Base-by-base conservation (phyloP, 2,329 filamentous ascomycete species). In the Aspergillus tubingensis region DNA sequence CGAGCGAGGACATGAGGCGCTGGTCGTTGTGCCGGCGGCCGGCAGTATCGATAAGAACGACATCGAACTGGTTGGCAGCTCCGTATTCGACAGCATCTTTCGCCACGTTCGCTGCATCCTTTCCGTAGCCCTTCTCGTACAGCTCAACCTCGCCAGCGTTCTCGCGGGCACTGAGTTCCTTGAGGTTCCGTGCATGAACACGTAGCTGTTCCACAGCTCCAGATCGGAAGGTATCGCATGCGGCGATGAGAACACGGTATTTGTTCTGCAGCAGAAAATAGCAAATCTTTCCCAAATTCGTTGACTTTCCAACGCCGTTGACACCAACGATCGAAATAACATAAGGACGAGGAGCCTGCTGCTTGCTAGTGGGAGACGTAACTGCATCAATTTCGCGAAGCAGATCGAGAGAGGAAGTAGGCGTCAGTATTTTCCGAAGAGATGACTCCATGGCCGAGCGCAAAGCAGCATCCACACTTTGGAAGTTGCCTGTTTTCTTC, bases 261-360 rank as follows among this genome's bases (percentile, higher is more conserved):
- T 96, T 93, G 82, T 99, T 99, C 77, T 99, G 94, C 32, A 99
- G 83, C 39, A 99, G 83, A 81, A 99, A 99, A 80, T 95, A 99
- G 77, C 93, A 96, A 67, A 99, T 96, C 78, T 99, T 99, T 76
- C 91, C 94, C 39, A 99, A 83, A 74, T 97, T 98, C 55, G 95
- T 99, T 15, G 93, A 97, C 80, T 99, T 99, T 72, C 95, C 95
- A 39, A 99, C 95, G 57, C 95, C 95, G 76, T 99, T 99, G 74
- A 99, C 95, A 63, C 95, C 95, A 47, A 99, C 95, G 63, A 99
- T 96, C 59, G 92, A 97, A 74, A 99, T 96, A 70, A 98, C 94
- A 74, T 98, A 99, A 47, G 95, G 95, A 3, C 95, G 89, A 19
- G 85, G 78, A 61, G 85, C 81, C 62, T 88, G 82, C 30, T 87